Evolutionary conservation across 129 eudicot species (phyloP).

Genomic region (Glebionis coronaria): DNA sequence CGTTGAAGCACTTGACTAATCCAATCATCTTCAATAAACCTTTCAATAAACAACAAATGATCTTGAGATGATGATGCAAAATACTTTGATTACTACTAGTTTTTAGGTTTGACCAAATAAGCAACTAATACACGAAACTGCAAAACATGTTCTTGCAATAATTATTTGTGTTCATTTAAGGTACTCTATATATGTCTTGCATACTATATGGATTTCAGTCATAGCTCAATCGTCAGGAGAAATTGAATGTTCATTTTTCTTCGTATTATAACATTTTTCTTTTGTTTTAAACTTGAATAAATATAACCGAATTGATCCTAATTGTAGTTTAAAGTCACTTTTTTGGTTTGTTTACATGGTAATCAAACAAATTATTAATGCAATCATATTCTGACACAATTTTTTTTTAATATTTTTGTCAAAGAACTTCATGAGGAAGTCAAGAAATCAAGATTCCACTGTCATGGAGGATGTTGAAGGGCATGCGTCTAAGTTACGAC

Average conservation of each 20-base stretch:
- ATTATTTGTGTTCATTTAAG: too few relatives aligned
- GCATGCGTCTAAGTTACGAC: conserved; percentile 60
- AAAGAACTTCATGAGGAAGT: conserved; percentile 36
- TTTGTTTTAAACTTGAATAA: neutral
- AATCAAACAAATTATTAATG: neutral
- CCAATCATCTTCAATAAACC: too few relatives aligned
- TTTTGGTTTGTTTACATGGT: neutral
- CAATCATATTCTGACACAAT: neutral
- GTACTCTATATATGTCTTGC: too few relatives aligned
- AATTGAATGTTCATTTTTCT: conserved; percentile 36
- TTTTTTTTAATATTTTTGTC: conserved; percentile 41
- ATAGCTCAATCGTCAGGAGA: conserved; percentile 59
- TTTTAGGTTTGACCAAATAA: too few relatives aligned
- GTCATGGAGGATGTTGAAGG: conserved; percentile 38
- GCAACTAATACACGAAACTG: too few relatives aligned
- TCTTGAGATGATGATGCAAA: too few relatives aligned
- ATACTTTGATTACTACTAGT: too few relatives aligned
- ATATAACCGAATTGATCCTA: neutral
- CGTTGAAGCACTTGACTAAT: too few relatives aligned
- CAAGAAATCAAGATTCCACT: conserved; percentile 19
- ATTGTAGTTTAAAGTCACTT: too few relatives aligned
- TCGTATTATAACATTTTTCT: neutral
- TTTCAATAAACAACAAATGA: too few relatives aligned
- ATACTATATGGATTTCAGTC: too few relatives aligned
- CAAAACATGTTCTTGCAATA: too few relatives aligned